phyloP scores from a whole-genome alignment of 805 yeast species.

The Lachancea kluyveri region DNA sequence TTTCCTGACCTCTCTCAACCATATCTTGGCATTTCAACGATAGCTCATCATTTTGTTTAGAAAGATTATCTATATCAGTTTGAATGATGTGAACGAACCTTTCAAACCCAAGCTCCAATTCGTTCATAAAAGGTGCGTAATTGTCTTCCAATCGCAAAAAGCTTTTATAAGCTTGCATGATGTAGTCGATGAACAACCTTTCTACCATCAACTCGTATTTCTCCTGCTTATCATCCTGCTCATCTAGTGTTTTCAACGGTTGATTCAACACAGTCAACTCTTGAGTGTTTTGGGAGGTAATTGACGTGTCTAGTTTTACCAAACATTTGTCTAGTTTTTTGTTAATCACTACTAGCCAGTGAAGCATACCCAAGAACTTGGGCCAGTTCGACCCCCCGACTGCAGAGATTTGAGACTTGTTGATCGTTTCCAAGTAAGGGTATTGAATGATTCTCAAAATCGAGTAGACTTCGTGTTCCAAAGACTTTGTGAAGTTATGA shows the following conservation, averaged over 20 bases:
- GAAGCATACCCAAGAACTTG: constrained; percentile 69
- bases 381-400: constrained; percentile 92
- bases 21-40: constrained; percentile 36
- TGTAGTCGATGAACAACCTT: constrained; percentile 50
- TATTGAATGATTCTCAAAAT: constrained; percentile 61
- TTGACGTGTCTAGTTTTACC: constrained; percentile 17
- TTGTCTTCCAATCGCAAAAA: constrained; percentile 63
- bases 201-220: constrained; percentile 34
- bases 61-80: constrained; percentile 38
- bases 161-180: constrained; percentile 59
- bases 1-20: constrained; percentile 38
- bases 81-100: constrained; percentile 44
- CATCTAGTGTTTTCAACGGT: constrained; percentile 22
- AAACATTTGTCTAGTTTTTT: constrained; percentile 33
- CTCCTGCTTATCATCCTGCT: constrained; percentile 28
- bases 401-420: constrained; percentile 80
- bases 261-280: constrained; percentile 24
- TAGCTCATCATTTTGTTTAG: constrained; percentile 36
- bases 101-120: constrained; percentile 52
- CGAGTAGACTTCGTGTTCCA: constrained; percentile 70
- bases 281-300: constrained; percentile 25
- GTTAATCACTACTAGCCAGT: constrained; percentile 69
- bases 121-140: constrained; percentile 46
- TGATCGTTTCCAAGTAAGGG: constrained; percentile 75
- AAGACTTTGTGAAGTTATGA: constrained; percentile 56